phyloP scores from a whole-genome alignment of 1,284 basidiomycete genomes.

The Ceratobasidium sp. region DNA sequence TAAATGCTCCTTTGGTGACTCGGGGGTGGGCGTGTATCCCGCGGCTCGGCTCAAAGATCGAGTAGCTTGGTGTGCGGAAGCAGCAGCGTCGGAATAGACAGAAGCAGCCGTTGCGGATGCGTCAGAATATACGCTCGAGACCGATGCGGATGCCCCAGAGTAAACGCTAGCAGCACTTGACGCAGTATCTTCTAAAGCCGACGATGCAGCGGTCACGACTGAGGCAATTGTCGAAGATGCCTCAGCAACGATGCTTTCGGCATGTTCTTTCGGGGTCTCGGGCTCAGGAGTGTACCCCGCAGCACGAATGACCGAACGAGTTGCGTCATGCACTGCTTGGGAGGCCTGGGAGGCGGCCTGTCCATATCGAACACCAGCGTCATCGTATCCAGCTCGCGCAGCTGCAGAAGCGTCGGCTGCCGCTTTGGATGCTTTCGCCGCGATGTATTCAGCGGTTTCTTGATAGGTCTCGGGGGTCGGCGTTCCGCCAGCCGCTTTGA shows the following conservation, averaged over 20 bases:
- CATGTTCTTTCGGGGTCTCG: conserved; percentile 37
- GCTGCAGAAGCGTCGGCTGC: conserved; percentile 11
- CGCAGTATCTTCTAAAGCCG: conserved; percentile 7
- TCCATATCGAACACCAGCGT: conserved; percentile 3
- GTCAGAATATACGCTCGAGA: conserved; percentile 19
- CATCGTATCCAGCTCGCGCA: conserved; percentile 20
- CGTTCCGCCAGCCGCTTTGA: conserved; percentile 41
- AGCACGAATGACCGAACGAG: conserved; percentile 30
- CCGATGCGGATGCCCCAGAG: neutral
- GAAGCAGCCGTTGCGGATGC: conserved; percentile 11
- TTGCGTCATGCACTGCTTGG: conserved; percentile 24
- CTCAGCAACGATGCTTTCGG: conserved; percentile 31
- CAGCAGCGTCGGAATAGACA: conserved; percentile 12
- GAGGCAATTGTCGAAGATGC: conserved; percentile 19
- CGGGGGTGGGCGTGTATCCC: conserved; percentile 3
- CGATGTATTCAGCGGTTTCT: conserved; percentile 19
- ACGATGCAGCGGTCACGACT: conserved; percentile 16
- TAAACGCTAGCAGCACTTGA: conserved; percentile 19
- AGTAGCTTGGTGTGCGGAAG: conserved; percentile 15
- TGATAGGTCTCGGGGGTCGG: conserved; percentile 32
- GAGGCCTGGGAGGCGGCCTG: conserved; percentile 20
- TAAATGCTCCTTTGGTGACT: neutral
- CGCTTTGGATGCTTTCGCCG: conserved; percentile 4
- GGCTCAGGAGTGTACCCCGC: conserved; percentile 36
- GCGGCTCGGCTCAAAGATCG: conserved; percentile 21